Evolutionary conservation across 441 rosid genomes (phyloP), one percentile per base, ranked within the genome.

Genomic region (Bruguiera hainesii): DNA sequence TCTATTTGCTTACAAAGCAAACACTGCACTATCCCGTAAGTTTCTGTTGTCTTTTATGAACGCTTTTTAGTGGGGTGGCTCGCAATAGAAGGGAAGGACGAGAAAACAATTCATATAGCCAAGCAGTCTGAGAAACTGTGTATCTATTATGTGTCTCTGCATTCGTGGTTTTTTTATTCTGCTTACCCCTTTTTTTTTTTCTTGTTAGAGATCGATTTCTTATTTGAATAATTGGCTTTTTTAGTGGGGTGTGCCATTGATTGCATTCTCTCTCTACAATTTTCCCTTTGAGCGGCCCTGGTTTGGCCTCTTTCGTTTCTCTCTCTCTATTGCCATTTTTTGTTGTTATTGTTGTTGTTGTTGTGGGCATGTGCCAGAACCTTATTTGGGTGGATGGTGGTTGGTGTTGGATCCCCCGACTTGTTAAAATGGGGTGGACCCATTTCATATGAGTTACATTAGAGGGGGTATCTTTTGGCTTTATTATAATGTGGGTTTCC

Each of bases 391-490:
- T 82, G 72, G 83, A 64, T 23, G 18, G 85, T 77, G 75, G 87
- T 79, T 81, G 80, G 71, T 78, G 83, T 79, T 80, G 81, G 85
- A 75, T 81, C 77, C 81, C 82, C 18, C 80, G 76, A 81, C 85
- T 75, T 80, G 65, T 68, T 74, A n/a, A 55, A 70, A 71, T 55
- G 33, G 20, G 68, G 80, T 79, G 89, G 88, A 82, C 87, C 87
- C 75, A 20, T 61, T 60, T 71, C 62, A 75, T 75, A 74, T 71
- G n/a, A 66, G 60, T 75, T 73, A 64, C 61, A 62, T 20, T 59
- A 67, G 67, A 60, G 66, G 56, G 56, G 13, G 13, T 66, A 66
- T 71, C 60, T 56, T 70, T 70, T 46, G 65, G 71, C 51, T 73
- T 60, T 68, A 56, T 66, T 74, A 49, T 68, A 26, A n/a, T 70